Base-by-base conservation (phyloP, 257 asterid genomes). In the Buddleja alternifolia region DNA sequence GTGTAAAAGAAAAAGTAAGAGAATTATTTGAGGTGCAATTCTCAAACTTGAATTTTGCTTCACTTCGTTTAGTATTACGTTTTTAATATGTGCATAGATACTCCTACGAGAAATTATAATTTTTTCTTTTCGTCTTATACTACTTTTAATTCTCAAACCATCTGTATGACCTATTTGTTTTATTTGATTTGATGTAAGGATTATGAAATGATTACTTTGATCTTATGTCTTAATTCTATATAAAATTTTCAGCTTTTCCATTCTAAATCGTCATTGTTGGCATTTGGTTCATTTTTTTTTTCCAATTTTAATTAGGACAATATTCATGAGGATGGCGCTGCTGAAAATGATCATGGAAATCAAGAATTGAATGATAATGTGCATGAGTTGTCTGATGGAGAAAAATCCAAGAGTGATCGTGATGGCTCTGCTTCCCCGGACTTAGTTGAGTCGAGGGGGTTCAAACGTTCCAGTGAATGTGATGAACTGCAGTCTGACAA, bases 401-500 rank as follows among this genome's bases (percentile, higher is more conserved):
- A 79, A 72, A 77, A 66, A 11, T 50, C 66, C 59, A 72, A 69
- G 75, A 68, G 69, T 56, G 47, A 58, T 61, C 63, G 62, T 58
- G 83, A 73, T 78, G 73, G 16, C 41, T 77, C 78, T 39, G 69
- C 77, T 73, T 50, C 77, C 14, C 66, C 36, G 40, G 64, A 59
- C 75, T 29, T 75, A 69, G 76, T 63, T 15, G 83, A 79, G 70
- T 59, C 78, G 8, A 67, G 57, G 67, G 83, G 80, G 70, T 46
- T 78, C 50, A 81, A 81, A 72, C 78, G 63, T 66, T 56, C 83
- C 29, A 78, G 76, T 63, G 87, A 80, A 46, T 37, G 14, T 55
- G 78, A 79, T 79, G 80, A 82, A 42, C 62, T 72, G 56, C 67
- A 36, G 8, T 58, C 81, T 9, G 83, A 66, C 32, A 66, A 50